Evolutionary conservation across 202 grass and related monocot species (phyloP), one percentile per base, ranked within the genome.

Genomic region (Setaria viridis): DNA sequence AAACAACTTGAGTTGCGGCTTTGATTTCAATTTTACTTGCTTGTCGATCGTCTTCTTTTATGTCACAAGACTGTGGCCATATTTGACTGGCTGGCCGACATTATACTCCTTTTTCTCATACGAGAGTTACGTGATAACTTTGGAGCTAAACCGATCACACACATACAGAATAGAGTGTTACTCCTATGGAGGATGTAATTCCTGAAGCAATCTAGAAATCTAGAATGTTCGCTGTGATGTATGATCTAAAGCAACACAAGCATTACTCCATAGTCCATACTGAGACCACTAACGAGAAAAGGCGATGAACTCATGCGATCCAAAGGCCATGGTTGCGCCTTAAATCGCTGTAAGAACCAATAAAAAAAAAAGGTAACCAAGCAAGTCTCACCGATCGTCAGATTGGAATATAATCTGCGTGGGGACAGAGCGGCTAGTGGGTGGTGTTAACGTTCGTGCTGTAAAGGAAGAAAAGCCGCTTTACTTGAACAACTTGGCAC

Each of bases 401-500:
- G 39, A 41, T 41, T 41, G 39, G 39, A 41, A 41, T 41, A 41
- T 37, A 3, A 6, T 41, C 39, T 6, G 39, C 39, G 39, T 41
- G 5, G 39, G 39, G 39, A 41, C 43, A 46, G 9, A 46, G 43
- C 43, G 7, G 43, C 39, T 41, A 41, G 39, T 41, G 46, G 79
- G 84, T 83, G 74, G 74, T 86, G 67, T 86, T 79, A 67, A 83
- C 67, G 66, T 74, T 86, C 14, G 70, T 13, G 66, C 49, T 37
- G 15, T 11, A 72, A 73, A 46, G 59, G 16, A 65, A 14, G 10
- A 6, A 2, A 50, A 54, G 74, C 63, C 63, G 7, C 53, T 89
- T 85, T 41, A 41, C 6, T 4, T 89, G 71, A 50, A 35, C 73
- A 78, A 53, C 33, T 90, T 79, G 73, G 73, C 63, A 72, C 25